These are phyloP conservation scores for Tuber umbilicatum DNA, from an alignment of 495 filamentous ascomycete species.

Conservation along the genomic window DNA sequence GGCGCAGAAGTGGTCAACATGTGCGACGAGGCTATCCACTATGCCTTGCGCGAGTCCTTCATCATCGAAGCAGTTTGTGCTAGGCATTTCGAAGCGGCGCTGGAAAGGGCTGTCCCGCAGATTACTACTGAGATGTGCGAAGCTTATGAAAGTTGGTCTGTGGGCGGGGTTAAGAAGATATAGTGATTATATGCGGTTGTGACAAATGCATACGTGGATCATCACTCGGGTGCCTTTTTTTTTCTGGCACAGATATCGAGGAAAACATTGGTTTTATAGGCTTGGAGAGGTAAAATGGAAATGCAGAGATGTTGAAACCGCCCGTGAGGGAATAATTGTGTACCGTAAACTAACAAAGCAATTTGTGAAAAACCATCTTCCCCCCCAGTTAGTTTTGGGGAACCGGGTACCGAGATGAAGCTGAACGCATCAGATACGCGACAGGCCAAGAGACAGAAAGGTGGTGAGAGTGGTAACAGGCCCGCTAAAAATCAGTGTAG, in stretches of 20 bases:
- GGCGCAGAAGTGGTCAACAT: constrained; percentile 83
- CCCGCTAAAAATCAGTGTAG: constrained; percentile 23
- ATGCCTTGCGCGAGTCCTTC: constrained; percentile 53
- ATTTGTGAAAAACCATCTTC: not conserved
- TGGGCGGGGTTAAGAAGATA: constrained; percentile 43
- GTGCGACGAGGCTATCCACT: constrained; percentile 60
- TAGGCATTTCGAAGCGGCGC: constrained; percentile 60
- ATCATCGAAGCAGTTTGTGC: constrained; percentile 51
- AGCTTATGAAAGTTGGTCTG: constrained; percentile 62
- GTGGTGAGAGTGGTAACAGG: not conserved
- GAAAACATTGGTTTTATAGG: not conserved
- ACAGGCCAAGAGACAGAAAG: too few species aligned
- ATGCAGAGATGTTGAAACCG: not conserved
- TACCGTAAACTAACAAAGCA: not conserved
- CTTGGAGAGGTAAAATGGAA: not conserved
- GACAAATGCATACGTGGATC: not conserved
- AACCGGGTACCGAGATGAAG: not conserved
- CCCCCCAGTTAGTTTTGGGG: not conserved
- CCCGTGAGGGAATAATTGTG: not conserved
- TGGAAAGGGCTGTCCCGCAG: constrained; percentile 57
- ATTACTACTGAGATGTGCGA: constrained; percentile 61
- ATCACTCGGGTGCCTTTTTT: not conserved
- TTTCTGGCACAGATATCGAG: not conserved
- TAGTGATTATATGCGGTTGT: constrained; percentile 9
- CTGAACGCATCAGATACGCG: not conserved